phyloP scores from a whole-genome alignment of 495 filamentous ascomycete genomes.

The Lasiosphaeris hirsuta region DNA sequence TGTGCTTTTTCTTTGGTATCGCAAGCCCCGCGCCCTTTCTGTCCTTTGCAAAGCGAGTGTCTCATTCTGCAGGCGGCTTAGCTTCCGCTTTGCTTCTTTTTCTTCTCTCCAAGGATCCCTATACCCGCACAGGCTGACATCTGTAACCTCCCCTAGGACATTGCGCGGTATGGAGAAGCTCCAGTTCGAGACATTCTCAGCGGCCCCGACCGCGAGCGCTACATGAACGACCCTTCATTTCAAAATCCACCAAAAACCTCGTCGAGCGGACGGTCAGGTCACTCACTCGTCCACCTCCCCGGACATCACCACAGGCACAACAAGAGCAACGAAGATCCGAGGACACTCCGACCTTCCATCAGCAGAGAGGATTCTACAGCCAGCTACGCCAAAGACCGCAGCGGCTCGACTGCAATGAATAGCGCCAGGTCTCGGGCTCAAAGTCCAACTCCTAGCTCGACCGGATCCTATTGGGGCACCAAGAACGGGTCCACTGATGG shows the following conservation, averaged over 20 bases:
- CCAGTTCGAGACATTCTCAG: conserved; percentile 72
- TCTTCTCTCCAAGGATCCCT: neutral
- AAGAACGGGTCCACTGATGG: conserved; percentile 46
- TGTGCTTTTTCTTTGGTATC: neutral
- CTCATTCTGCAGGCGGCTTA: neutral
- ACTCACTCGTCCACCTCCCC: conserved; percentile 55
- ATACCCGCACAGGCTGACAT: conserved; percentile 6
- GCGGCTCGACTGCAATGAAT: conserved; percentile 38
- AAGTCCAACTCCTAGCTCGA: conserved; percentile 72
- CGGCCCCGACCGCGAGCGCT: conserved; percentile 66
- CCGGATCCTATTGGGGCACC: conserved; percentile 50
- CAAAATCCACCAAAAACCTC: conserved; percentile 49
- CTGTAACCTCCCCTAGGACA: conserved; percentile 53
- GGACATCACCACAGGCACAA: conserved; percentile 72
- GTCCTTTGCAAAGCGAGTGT: neutral
- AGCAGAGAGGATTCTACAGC: conserved; percentile 67
- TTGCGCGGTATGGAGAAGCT: conserved; percentile 76
- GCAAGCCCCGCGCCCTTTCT: neutral
- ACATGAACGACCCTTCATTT: conserved; percentile 41
- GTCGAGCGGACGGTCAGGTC: conserved; percentile 48
- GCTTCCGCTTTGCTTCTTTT: neutral
- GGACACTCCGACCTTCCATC: conserved; percentile 57
- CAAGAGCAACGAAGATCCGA: conserved; percentile 69
- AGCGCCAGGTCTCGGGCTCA: conserved; percentile 55
- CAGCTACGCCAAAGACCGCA: conserved; percentile 48